phyloP scores from a whole-genome alignment of 1,284 basidiomycete genomes.

The Thelephora terrestris region DNA sequence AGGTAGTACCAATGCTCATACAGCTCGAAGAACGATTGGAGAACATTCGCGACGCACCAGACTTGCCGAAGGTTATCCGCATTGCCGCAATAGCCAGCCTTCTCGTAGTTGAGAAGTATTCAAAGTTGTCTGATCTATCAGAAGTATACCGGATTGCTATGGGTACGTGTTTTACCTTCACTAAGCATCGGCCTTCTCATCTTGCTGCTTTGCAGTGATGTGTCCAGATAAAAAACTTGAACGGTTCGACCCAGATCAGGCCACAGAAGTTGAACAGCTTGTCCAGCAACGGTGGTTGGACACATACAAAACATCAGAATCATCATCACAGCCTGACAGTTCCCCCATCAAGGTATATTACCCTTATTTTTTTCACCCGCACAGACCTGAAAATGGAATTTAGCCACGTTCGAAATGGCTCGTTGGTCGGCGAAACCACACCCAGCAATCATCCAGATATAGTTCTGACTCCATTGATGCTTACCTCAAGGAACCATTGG shows the following conservation, averaged over 20 bases:
- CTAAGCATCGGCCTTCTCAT: not conserved
- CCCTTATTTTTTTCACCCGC: too few relatives aligned
- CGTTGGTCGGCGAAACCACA: too few relatives aligned
- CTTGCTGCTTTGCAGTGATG: conserved; percentile 6
- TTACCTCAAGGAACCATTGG: too few relatives aligned
- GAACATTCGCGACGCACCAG: conserved; percentile 3
- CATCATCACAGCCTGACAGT: too few relatives aligned
- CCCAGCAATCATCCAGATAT: too few relatives aligned
- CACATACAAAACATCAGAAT: not conserved
- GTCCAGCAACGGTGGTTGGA: not conserved
- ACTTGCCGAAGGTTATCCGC: conserved; percentile 7
- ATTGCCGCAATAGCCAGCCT: conserved; percentile 13
- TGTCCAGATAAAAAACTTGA: conserved; percentile 6
- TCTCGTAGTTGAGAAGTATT: conserved; percentile 14
- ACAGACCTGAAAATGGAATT: too few relatives aligned
- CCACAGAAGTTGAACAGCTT: not conserved
- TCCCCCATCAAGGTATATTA: too few relatives aligned
- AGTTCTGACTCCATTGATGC: too few relatives aligned
- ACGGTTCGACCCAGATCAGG: conserved; percentile 2
- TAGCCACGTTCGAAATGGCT: too few relatives aligned
- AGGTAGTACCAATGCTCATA: conserved; percentile 15
- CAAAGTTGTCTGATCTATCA: conserved; percentile 13
- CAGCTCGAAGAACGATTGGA: conserved; percentile 10
- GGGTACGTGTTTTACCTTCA: conserved; percentile 6
- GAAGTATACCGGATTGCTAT: conserved; percentile 18